These are phyloP conservation scores for Globisporangium takayamanum DNA, from an alignment of 352 stramenopile genomes.

Conservation along the genomic window DNA sequence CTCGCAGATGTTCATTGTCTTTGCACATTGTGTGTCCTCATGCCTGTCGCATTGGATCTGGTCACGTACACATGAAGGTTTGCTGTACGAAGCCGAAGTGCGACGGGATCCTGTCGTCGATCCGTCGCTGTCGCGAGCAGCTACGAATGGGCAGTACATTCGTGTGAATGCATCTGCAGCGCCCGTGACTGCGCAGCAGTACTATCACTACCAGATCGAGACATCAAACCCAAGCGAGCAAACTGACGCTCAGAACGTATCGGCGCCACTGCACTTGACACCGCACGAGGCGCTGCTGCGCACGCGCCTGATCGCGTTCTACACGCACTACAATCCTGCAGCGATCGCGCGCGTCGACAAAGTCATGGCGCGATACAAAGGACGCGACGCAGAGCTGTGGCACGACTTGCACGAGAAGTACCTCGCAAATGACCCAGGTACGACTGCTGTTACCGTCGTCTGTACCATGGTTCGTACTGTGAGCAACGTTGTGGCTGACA, in stretches of 20 bases:
- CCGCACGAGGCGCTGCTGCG: constrained; percentile 25
- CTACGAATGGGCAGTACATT: constrained; percentile 7
- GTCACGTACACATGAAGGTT: constrained; percentile 20
- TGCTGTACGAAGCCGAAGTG: constrained; percentile 74
- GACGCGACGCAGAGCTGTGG: constrained; percentile 71
- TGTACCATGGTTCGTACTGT: not conserved
- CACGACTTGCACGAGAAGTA: constrained; percentile 76
- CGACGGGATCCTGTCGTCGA: constrained; percentile 25
- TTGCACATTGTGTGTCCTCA: not conserved
- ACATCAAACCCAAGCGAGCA: constrained; percentile 13
- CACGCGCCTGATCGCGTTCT: constrained; percentile 55
- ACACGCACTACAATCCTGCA: constrained; percentile 57
- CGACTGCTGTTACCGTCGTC: not conserved
- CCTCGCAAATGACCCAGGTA: constrained; percentile 46
- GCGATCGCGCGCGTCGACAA: constrained; percentile 58
- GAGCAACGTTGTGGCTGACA: not conserved
- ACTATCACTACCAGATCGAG: constrained; percentile 68
- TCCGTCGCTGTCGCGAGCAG: constrained; percentile 9
- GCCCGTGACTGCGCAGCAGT: constrained; percentile 33
- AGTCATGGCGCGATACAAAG: constrained; percentile 70
- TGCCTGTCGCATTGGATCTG: not conserved
- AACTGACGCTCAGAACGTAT: not conserved
- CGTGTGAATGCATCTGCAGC: not conserved
- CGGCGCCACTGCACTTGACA: constrained; percentile 52
- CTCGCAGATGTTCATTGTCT: not conserved